Conservation (phyloP, 148 eudicot species). For the Vaccinium corymbosum region DNA sequence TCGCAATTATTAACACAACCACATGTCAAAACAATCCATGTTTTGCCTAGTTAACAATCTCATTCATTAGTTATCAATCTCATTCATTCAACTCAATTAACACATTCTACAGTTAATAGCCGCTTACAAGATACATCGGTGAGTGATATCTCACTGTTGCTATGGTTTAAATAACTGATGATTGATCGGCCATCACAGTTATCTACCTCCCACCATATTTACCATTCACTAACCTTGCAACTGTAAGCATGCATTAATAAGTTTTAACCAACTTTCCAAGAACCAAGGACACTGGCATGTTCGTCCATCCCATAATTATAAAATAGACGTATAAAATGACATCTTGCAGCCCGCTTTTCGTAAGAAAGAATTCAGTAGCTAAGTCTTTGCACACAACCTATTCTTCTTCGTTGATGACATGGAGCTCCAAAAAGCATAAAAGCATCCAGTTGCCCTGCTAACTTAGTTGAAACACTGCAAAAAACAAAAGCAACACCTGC, state of each 20-base stretch:
- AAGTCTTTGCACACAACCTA: conserved; percentile 35
- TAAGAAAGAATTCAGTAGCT: neutral
- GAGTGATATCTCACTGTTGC: neutral
- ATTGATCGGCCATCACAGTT: neutral
- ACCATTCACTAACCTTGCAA: neutral
- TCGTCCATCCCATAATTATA: neutral
- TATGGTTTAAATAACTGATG: neutral
- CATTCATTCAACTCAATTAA: neutral
- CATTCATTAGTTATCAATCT: neutral
- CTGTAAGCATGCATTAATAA: neutral
- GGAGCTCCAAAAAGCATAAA: conserved; percentile 65
- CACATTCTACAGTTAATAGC: neutral
- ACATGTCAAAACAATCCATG: neutral
- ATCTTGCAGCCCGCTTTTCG: neutral
- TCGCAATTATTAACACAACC: neutral
- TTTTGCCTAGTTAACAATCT: neutral
- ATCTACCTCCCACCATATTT: neutral
- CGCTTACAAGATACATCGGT: neutral
- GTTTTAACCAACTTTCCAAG: conserved; percentile 2
- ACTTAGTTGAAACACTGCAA: conserved; percentile 56
- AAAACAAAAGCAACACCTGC: conserved; percentile 8
- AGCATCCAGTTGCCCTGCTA: conserved; percentile 61
- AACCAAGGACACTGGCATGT: neutral
- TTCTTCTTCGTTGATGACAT: conserved; percentile 61
- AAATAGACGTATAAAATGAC: no score